A percentile compares a stretch with the other conserved stretches of the same genome.
Conservation (phyloP, 2,329 filamentous ascomycete genomes). For the Penicillium sp. region DNA sequence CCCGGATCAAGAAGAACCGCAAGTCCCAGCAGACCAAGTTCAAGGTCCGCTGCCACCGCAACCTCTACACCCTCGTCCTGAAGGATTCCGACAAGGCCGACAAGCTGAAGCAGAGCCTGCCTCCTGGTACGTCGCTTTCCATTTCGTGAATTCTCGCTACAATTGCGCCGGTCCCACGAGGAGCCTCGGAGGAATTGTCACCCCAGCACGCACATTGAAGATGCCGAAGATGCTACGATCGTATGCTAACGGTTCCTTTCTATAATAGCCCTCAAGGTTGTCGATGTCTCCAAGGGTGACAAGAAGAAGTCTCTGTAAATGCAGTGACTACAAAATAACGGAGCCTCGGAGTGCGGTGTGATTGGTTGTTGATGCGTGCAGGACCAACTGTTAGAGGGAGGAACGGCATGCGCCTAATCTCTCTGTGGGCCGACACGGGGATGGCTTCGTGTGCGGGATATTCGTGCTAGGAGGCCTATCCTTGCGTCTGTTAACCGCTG, state of each 20-base stretch:
- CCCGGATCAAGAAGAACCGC: conserved; percentile 94
- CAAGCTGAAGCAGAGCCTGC: conserved; percentile 99
- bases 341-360: conserved; percentile 23
- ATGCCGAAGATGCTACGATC: background rate
- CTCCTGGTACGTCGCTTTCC: conserved; percentile 68
- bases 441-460: conserved; percentile 12
- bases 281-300: conserved; percentile 42
- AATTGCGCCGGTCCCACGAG: too few species aligned
- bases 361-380: conserved; percentile 25
- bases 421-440: conserved; percentile 32
- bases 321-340: conserved; percentile 23
- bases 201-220: too few species aligned
- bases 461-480: conserved; percentile 16
- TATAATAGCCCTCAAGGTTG: conserved; percentile 40
- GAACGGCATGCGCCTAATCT: conserved; percentile 23
- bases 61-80: conserved; percentile 96
- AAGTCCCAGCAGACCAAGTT: conserved; percentile 94
- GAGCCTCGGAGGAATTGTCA: too few species aligned
- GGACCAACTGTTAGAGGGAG: conserved; percentile 27
- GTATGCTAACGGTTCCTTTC: conserved; percentile 18
- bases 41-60: conserved; percentile 97
- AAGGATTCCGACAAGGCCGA: conserved; percentile 99
- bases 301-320: conserved; percentile 45
- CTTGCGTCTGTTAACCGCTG: conserved; percentile 26
- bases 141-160: background rate